Evolutionary conservation across 768 basidiomycete genomes (phyloP), one percentile per base, ranked within the genome.

Genomic region (Leccinum subtestaceum): DNA sequence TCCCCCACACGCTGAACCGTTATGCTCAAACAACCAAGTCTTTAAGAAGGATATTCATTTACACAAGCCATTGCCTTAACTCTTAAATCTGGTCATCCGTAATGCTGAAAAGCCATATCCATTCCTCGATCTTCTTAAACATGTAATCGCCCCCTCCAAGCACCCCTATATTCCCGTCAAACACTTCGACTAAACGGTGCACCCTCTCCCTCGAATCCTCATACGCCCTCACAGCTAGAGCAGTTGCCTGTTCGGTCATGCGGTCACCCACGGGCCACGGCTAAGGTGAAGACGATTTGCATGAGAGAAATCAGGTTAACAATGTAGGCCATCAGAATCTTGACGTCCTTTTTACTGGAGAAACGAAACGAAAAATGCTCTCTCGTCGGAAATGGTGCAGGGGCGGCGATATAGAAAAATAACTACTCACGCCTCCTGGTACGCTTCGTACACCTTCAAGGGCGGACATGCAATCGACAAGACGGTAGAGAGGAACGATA

Each of bases 271-370:
- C 23, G 23, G 47, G 15, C 23, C 23, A 23, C 23, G 1, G 54
- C 45, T 15, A 65, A 8, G 52, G 61, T 23, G 31, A 53, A 65
- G 25, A 62, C 9, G n/a, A 23, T 36, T 31, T 65, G 63, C 63
- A 65, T 65, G 56, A 61, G 48, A 27, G 56, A 65, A 19, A 62
- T 53, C 38, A 65, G n/a, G 52, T 62, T 53, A 1, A 65, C 48
- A 25, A 61, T 58, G 47, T 55, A 65, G 23, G 32, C 54, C 54
- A 65, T 65, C 29, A 65, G 27, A 17, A 62, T 19, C 13, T 56
- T 65, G n/a, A 56, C 64, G 19, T 55, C 54, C 23, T 31, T 56
- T 47, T 55, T 57, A 4, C 63, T 63, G 15, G n/a, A 48, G 19
- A 15, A 21, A 45, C 15, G 21, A 3, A 40, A 46, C 21, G 12